Evolutionary conservation across 163 green algal genomes (phyloP).

Genomic region (Scenedesmus sp.): DNA sequence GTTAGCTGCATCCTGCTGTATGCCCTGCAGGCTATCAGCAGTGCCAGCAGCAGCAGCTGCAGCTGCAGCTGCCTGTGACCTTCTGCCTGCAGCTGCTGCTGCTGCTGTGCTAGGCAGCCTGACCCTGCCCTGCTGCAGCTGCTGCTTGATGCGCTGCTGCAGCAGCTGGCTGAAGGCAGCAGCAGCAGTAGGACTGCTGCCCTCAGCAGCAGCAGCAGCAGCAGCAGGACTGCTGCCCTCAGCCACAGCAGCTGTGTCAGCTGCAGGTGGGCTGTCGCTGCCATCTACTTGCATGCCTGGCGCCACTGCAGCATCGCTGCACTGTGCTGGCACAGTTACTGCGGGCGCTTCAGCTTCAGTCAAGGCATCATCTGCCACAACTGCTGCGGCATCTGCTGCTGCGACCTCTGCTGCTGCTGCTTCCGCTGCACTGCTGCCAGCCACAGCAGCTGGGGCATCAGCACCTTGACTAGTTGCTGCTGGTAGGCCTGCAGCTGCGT

Average conservation of each 20-base stretch:
- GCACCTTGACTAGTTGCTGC: no score
- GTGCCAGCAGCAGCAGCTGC: not conserved
- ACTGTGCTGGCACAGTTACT: not conserved
- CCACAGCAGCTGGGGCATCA: no score
- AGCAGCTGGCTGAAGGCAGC: constrained; percentile 16
- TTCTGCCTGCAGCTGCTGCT: constrained; percentile 18
- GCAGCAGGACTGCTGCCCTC: not conserved
- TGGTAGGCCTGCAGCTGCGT: not conserved
- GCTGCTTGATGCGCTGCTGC: constrained; percentile 35
- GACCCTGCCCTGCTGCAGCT: constrained; percentile 20
- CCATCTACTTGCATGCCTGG: not conserved
- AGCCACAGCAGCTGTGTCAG: not conserved
- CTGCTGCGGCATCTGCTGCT: not conserved
- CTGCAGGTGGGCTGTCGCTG: not conserved
- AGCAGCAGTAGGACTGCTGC: not conserved
- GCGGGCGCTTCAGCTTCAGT: not conserved
- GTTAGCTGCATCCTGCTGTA: not conserved
- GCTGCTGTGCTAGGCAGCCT: not conserved
- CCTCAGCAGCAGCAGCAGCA: not conserved
- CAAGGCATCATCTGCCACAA: not conserved
- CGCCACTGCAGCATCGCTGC: not conserved
- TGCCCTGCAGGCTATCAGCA: no score
- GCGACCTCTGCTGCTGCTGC: not conserved
- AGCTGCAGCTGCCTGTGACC: not conserved
- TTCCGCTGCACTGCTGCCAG: no score